These are phyloP conservation scores for Lasiosphaeriaceae sp. DNA, from an alignment of 495 filamentous ascomycete genomes.

Conservation along the genomic window DNA sequence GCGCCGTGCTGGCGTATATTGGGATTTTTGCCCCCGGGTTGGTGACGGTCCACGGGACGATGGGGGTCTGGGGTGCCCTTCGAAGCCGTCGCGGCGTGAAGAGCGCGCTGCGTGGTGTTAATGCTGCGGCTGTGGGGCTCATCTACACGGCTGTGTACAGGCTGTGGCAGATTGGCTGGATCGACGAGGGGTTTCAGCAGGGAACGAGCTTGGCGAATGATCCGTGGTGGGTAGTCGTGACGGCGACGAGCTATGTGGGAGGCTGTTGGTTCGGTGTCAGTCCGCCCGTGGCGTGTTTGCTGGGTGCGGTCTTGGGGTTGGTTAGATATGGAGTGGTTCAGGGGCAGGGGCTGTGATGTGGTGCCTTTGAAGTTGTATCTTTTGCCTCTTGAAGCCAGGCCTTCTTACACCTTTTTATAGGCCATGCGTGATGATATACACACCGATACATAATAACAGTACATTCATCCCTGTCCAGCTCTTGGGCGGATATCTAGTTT, in stretches of 20 bases:
- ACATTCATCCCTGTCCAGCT: neutral
- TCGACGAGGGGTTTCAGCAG: conserved; percentile 49
- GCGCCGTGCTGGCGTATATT: conserved; percentile 58
- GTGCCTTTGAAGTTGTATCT: too few species aligned
- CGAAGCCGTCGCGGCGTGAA: conserved; percentile 52
- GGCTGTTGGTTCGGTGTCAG: conserved; percentile 58
- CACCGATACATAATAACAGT: neutral
- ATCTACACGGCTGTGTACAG: conserved; percentile 83
- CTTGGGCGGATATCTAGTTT: neutral
- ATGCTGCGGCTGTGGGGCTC: conserved; percentile 72
- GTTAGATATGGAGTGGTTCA: conserved; percentile 56
- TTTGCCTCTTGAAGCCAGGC: too few species aligned
- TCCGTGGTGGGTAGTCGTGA: conserved; percentile 73
- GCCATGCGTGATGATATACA: too few species aligned
- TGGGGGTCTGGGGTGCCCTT: conserved; percentile 65
- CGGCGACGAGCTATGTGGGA: conserved; percentile 59
- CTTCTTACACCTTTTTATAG: too few species aligned
- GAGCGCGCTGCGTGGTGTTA: conserved; percentile 61
- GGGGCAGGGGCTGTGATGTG: too few species aligned
- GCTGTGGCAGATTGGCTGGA: conserved; percentile 73
- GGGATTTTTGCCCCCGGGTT: conserved; percentile 75
- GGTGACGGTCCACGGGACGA: conserved; percentile 59
- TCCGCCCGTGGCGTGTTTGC: conserved; percentile 59
- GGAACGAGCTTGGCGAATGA: conserved; percentile 60
- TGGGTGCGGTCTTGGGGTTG: conserved; percentile 61